Evolutionary conservation across 768 basidiomycete species (phyloP).

Genomic region (Boletus subparvulus): DNA sequence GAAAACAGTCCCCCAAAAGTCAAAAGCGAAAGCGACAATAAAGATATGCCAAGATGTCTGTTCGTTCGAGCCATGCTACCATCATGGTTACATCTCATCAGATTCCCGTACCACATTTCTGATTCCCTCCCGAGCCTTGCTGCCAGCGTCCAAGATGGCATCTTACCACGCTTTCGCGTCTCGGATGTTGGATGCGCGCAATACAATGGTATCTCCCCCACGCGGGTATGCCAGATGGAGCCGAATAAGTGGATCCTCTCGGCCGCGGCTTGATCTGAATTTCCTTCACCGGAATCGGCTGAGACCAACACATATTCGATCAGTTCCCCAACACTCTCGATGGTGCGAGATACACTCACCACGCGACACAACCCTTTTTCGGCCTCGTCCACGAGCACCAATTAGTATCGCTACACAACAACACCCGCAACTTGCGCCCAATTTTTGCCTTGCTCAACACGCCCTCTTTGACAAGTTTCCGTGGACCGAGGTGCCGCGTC

Average conservation of each 20-base stretch:
- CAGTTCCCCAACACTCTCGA: neutral
- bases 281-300: constrained; percentile 78
- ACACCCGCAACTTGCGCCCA: constrained; percentile 68
- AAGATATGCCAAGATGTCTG: neutral
- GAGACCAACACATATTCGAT: neutral
- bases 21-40: neutral
- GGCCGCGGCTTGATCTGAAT: constrained; percentile 56
- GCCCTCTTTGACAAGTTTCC: constrained; percentile 80
- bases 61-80: neutral
- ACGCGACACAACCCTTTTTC: constrained; percentile 76
- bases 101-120: neutral
- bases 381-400: constrained; percentile 77
- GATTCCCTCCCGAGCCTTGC: constrained; percentile 16
- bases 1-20: neutral
- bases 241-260: constrained; percentile 70
- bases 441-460: constrained; percentile 79
- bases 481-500: constrained; percentile 80
- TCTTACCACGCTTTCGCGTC: constrained; percentile 59
- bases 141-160: constrained; percentile 32
- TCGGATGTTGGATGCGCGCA: constrained; percentile 56
- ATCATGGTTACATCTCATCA: neutral
- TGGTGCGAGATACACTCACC: constrained; percentile 44
- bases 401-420: constrained; percentile 88
- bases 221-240: constrained; percentile 66
- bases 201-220: constrained; percentile 66